Evolutionary conservation across 768 basidiomycete genomes (phyloP), one percentile per base, ranked within the genome.

Genomic region (Naematelia aurantialba): DNA sequence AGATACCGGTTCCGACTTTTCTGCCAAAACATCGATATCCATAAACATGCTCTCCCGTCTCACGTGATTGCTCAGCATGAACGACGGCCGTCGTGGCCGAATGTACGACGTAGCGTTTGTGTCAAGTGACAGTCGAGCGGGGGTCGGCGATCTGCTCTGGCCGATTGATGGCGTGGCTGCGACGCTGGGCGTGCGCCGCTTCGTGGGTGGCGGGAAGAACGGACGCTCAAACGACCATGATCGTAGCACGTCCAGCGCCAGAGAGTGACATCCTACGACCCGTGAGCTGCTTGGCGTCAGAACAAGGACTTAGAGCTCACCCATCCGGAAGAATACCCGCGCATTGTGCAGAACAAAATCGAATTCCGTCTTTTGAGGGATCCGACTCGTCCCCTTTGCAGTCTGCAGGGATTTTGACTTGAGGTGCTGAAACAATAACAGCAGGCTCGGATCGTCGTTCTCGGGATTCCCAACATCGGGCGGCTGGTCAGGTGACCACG

Each of bases 261-360:
- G 80, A 4, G 83, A 83, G 73, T 96, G 94, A 68, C 93, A 97
- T 19, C 94, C 93, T 96, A 26, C 21, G 74, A n/a, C 53, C 47
- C 25, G 3, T 39, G 22, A 1, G 21, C 25, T 11, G 4, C 48
- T 19, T 53, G 22, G 34, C 24, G 22, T 30, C 45, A 17, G 22
- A 19, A 25, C 0, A 21, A 21, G 3, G 50, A 31, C 8, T 8
- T 8, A 47, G 44, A 19, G 63, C 86, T 42, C 65, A 90, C 94
- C 96, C 91, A 97, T 94, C 59, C 90, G 81, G 69, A 89, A 91
- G 67, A 97, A 92, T 5, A 94, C 89, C 26, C 91, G 84, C 0
- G 92, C 89, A 67, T 91, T 91, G 78, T 98, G 93, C 26, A 93
- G 80, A 10, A 99, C 90, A 74, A 98, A 98, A 72, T 89, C 92